phyloP scores from a whole-genome alignment of 805 yeast genomes.

The Candida succiphila region DNA sequence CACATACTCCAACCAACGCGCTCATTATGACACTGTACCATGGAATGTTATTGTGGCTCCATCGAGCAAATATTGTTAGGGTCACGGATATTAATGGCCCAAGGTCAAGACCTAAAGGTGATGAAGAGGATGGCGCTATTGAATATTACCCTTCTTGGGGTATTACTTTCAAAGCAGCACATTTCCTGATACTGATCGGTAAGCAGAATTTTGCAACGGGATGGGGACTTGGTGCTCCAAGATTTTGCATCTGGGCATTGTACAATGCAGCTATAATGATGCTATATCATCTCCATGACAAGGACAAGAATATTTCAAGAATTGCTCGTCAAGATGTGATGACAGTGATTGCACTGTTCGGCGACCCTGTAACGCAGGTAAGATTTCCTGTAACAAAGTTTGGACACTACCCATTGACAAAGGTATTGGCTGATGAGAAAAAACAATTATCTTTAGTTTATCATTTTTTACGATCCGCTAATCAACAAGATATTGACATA shows the following conservation, averaged over 20 bases:
- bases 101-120: background rate
- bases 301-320: constrained; percentile 24
- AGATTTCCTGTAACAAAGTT: background rate
- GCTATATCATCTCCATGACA: constrained; percentile 42
- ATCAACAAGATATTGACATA: background rate
- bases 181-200: constrained; percentile 57
- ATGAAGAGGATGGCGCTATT: constrained; percentile 22
- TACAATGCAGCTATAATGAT: constrained; percentile 47
- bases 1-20: background rate
- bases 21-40: constrained; percentile 8
- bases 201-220: constrained; percentile 51
- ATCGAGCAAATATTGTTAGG: background rate
- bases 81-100: too few relatives aligned
- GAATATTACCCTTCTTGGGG: constrained; percentile 64
- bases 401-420: constrained; percentile 26
- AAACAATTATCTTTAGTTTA: constrained; percentile 18
- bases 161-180: constrained; percentile 72
- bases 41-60: constrained; percentile 25
- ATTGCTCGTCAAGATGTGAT: constrained; percentile 29
- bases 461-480: constrained; percentile 7
- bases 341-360: too few relatives aligned
- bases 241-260: constrained; percentile 30
- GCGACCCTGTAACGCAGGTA: too few relatives aligned
- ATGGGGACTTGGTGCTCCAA: constrained; percentile 28
- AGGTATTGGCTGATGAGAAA: constrained; percentile 32